A percentile compares a stretch with the other conserved stretches of the same genome.
Conservation (phyloP, 2,329 filamentous ascomycete species). For the Aspergillus thermomutatus region DNA sequence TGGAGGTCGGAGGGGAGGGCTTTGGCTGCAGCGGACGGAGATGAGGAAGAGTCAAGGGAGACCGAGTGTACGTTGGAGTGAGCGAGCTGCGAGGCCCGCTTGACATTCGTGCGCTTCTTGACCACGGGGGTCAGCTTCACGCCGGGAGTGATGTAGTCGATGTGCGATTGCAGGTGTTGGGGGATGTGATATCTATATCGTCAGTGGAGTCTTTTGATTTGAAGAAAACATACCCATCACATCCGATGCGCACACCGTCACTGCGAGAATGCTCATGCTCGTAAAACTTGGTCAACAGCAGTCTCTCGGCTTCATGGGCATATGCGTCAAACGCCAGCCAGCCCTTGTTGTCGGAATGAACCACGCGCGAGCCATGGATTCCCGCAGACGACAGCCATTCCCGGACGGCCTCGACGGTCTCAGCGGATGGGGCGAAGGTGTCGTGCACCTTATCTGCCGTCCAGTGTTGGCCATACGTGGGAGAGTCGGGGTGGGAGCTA, state of each 20-base stretch:
- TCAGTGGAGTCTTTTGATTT: too few relatives aligned
- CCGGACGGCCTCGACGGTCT: conserved; percentile 50
- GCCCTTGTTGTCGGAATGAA: conserved; percentile 49
- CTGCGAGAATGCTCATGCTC: conserved; percentile 44
- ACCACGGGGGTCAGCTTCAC: conserved; percentile 46
- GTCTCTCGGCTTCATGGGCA: conserved; percentile 50
- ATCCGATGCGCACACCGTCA: conserved; percentile 28
- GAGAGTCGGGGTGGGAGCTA: conserved; percentile 41
- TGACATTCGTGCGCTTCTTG: conserved; percentile 21
- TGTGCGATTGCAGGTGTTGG: conserved; percentile 43
- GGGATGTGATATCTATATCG: conserved; percentile 48
- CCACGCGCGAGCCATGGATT: conserved; percentile 47
- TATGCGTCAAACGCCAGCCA: conserved; percentile 57
- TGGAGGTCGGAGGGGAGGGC: conserved; percentile 27
- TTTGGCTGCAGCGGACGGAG: conserved; percentile 1
- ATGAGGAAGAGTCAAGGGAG: background rate
- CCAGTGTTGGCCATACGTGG: conserved; percentile 44
- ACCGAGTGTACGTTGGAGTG: conserved; percentile 8
- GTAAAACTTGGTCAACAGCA: conserved; percentile 54
- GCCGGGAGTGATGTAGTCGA: conserved; percentile 57
- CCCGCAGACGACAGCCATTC: conserved; percentile 55
- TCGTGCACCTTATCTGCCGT: conserved; percentile 42
- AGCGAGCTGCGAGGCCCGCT: conserved; percentile 18
- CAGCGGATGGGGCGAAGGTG: conserved; percentile 40
- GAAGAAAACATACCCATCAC: conserved; percentile 42